These are phyloP conservation scores for Dendrocalamus latiflorus DNA, from an alignment of 202 grass and related monocot species.

Conservation along the genomic window DNA sequence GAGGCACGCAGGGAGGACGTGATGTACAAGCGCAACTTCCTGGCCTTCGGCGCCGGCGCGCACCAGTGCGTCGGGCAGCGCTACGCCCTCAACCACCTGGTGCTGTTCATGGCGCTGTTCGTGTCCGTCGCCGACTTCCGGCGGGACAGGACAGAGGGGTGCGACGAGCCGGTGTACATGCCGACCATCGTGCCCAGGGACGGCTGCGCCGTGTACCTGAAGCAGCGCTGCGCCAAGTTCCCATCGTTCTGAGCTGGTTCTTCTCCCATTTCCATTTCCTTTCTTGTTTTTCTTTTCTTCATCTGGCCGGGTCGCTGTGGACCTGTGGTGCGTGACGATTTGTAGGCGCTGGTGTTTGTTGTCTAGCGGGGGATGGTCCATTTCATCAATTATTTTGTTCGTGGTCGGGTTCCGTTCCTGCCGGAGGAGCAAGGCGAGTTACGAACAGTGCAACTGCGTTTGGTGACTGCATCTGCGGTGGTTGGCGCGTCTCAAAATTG, in stretches of 20 bases:
- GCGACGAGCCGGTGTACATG: constrained; percentile 80
- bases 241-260: constrained; percentile 28
- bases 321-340: constrained; percentile 2
- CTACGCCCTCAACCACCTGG: constrained; percentile 90
- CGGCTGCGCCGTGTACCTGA: constrained; percentile 55
- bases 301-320: not conserved
- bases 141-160: constrained; percentile 44
- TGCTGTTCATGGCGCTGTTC: constrained; percentile 85
- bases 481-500: not conserved
- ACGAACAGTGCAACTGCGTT: not conserved
- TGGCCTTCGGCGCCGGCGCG: constrained; percentile 91
- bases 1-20: constrained; percentile 70
- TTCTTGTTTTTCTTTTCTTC: not conserved
- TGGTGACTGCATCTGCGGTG: not conserved
- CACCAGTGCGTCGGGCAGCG: constrained; percentile 96
- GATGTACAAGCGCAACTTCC: constrained; percentile 70
- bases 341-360: constrained; percentile 25
- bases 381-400: constrained; percentile 44
- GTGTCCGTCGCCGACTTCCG: constrained; percentile 65
- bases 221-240: constrained; percentile 38
- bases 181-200: constrained; percentile 91
- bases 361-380: not conserved
- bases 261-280: not conserved
- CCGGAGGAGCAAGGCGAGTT: not conserved
- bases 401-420: not conserved